Evolutionary conservation across 176 grass and related monocot species (phyloP).

Genomic region (Puccinellia tenuiflora): DNA sequence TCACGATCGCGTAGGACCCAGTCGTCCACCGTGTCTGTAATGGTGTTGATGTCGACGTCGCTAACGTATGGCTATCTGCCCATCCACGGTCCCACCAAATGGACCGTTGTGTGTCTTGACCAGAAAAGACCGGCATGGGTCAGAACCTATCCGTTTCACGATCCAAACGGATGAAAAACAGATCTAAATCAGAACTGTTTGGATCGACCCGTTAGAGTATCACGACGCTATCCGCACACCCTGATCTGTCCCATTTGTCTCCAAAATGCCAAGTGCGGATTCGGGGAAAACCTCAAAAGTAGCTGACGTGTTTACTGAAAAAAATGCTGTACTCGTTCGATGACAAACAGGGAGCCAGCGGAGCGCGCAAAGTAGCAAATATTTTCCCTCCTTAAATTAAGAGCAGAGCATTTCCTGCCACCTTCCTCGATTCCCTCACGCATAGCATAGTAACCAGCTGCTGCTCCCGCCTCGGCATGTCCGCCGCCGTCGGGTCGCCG

Average conservation of each 20-base stretch:
- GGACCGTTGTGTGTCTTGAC: too few relatives aligned
- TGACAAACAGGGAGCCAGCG: conserved; percentile 8
- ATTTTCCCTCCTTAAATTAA: background rate
- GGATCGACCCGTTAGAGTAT: too few relatives aligned
- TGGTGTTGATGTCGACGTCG: too few relatives aligned
- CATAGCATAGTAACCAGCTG: background rate
- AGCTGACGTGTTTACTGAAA: background rate
- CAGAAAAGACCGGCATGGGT: too few relatives aligned
- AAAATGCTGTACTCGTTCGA: background rate
- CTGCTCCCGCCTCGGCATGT: background rate
- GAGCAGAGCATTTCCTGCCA: background rate
- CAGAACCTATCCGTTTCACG: too few relatives aligned
- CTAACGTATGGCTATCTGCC: too few relatives aligned
- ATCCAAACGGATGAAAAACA: too few relatives aligned
- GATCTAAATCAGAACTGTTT: too few relatives aligned
- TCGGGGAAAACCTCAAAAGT: background rate
- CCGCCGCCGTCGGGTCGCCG: conserved; percentile 12
- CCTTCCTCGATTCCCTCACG: conserved; percentile 3
- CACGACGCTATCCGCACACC: too few relatives aligned
- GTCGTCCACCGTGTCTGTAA: too few relatives aligned
- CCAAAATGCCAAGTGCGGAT: background rate
- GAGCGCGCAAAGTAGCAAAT: background rate
- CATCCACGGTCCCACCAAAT: too few relatives aligned
- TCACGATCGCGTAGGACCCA: too few relatives aligned
- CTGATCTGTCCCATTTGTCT: background rate